Evolutionary conservation across 2,329 filamentous ascomycete species (phyloP).

Genomic region (Beauveria sp.): DNA sequence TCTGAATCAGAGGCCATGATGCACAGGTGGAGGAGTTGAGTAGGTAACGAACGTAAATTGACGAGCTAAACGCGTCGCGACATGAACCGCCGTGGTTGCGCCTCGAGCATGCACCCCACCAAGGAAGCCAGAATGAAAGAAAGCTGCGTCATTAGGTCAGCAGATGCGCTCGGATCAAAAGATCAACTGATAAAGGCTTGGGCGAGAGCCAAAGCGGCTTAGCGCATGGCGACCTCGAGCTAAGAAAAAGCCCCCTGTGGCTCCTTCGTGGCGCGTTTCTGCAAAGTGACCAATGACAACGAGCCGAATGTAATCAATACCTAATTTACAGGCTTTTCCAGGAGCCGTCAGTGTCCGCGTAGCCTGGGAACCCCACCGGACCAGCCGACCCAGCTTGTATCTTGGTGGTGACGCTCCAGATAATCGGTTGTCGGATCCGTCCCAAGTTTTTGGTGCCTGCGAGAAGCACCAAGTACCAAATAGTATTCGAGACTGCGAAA

Average conservation of each 20-base stretch:
- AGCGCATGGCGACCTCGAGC: neutral
- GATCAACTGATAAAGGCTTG: constrained; percentile 6
- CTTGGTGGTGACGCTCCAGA: constrained; percentile 11
- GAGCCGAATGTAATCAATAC: constrained; percentile 21
- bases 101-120: neutral
- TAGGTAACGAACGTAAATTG: neutral
- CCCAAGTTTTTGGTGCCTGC: constrained; percentile 1
- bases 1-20: constrained; percentile 30
- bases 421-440: constrained; percentile 8
- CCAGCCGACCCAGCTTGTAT: neutral
- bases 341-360: constrained; percentile 3
- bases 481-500: neutral
- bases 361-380: constrained; percentile 2
- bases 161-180: neutral
- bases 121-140: neutral
- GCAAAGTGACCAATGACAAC: constrained; percentile 16
- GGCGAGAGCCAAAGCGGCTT: neutral
- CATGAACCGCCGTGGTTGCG: neutral
- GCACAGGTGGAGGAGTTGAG: constrained; percentile 1
- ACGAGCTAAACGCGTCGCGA: constrained; percentile 1
- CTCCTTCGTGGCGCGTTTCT: neutral
- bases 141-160: constrained; percentile 7
- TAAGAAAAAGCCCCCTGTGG: constrained; percentile 8
- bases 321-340: constrained; percentile 2
- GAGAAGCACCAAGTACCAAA: constrained; percentile 5